Evolutionary conservation across 805 yeast species (phyloP), one percentile per base, ranked within the genome.

Genomic region (Sungouiella blattae): DNA sequence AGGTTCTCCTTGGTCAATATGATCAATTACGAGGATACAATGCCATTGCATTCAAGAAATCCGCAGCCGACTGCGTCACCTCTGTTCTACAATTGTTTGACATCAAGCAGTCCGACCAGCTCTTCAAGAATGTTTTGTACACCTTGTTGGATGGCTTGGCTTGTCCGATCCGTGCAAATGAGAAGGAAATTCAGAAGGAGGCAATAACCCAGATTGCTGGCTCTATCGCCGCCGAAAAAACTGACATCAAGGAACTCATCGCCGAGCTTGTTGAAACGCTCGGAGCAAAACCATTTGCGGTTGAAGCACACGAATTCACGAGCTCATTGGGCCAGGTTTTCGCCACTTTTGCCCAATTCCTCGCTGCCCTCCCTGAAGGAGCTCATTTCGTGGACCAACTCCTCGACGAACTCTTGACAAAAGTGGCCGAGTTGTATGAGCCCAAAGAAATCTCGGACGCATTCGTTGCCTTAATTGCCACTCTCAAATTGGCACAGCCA

Each of bases 1-100:
- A 50, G 18, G 37, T 47, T 1, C 39, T 61, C 8, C 29, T 40
- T 14, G 43, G 47, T 5, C 51, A 44, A 12, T 34, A 33, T 24
- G 39, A 43, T 1, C 55, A 50, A 22, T 36, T 59, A 8, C 35
- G 36, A 12, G 36, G 44, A 0, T 30, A 45, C 18, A 35, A 46
- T 15, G 35, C 46, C 11, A 23, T 47, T 18, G 50, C 38, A 1
- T 55, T 48, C 36, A 53, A 49, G 32, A 37, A 37, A 6, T 36
- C 32, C 7, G 53, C 53, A 2, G 40, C 55, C 2, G 43, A 45
- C n/a, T 60, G 62, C 30, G 31, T 52, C 9, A 30, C 35, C 12
- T 33, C 32, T 12, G 43, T 50, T 7, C 43, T 36, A 30, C 26
- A 30, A 14, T 20, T 41, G 5, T 58, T 58, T 26, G 33, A 36